Evolutionary conservation across 2,329 filamentous ascomycete genomes (phyloP).

Genomic region (Diatrype stigma): DNA sequence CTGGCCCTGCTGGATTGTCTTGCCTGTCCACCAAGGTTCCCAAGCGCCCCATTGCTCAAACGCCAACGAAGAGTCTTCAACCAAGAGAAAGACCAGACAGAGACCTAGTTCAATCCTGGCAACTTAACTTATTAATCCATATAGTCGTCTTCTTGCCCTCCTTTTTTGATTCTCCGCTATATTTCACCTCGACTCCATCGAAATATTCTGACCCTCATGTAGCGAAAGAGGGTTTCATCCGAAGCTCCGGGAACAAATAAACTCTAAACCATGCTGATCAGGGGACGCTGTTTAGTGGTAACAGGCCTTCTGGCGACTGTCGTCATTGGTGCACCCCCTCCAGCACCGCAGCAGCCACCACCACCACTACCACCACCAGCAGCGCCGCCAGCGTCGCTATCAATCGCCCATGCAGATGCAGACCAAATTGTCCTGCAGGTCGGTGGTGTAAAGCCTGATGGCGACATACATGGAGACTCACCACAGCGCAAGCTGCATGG

Average conservation of each 20-base stretch:
- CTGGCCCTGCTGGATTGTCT: too few species aligned
- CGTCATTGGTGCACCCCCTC: conserved; percentile 20
- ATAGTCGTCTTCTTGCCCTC: too few species aligned
- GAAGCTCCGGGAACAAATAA: background rate
- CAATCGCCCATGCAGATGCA: background rate
- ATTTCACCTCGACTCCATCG: too few species aligned
- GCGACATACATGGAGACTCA: conserved; percentile 10
- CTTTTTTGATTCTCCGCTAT: too few species aligned
- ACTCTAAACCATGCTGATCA: conserved; percentile 17
- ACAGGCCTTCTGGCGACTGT: conserved; percentile 22
- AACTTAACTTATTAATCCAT: too few species aligned
- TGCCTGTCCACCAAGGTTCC: too few species aligned
- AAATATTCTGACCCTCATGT: too few species aligned
- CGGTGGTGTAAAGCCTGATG: conserved; percentile 12
- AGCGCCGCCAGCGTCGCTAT: background rate
- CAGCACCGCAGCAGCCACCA: background rate
- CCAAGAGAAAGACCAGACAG: too few species aligned
- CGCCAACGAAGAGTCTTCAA: too few species aligned
- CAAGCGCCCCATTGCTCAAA: too few species aligned
- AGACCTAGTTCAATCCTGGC: too few species aligned
- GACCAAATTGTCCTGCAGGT: conserved; percentile 24
- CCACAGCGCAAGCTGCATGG: conserved; percentile 55
- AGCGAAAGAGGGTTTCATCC: too few species aligned
- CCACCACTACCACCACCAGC: conserved; percentile 9
- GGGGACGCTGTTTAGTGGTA: conserved; percentile 14